Evolutionary conservation across 2,329 filamentous ascomycete species (phyloP).

Genomic region (Colletotrichum echinochloae): DNA sequence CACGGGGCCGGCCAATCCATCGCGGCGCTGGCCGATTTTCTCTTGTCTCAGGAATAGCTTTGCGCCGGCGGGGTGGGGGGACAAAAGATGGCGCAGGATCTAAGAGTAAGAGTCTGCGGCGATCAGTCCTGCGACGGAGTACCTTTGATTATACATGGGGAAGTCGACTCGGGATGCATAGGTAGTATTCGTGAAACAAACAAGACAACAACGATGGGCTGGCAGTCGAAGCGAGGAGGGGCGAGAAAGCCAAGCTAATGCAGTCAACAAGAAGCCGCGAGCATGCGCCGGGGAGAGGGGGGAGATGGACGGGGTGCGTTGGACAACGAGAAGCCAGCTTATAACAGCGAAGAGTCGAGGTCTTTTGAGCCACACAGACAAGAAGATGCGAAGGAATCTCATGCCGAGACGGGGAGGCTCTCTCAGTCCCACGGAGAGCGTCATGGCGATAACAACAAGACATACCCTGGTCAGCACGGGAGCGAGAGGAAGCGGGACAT

Average conservation of each 20-base stretch:
- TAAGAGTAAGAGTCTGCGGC: conserved; percentile 27
- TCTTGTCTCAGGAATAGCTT: conserved; percentile 3
- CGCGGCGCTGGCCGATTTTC: conserved; percentile 20
- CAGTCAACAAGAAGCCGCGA: neutral
- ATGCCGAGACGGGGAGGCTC: neutral
- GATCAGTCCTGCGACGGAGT: conserved; percentile 1
- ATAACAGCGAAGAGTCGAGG: neutral
- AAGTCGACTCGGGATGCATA: neutral
- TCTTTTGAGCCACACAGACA: neutral
- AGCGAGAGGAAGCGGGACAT: neutral
- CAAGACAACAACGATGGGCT: neutral
- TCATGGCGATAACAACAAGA: conserved; percentile 6
- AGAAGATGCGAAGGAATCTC: neutral
- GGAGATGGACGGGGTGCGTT: neutral
- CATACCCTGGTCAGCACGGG: conserved; percentile 3
- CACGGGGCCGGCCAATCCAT: conserved; percentile 16
- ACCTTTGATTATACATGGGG: conserved; percentile 8
- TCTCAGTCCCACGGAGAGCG: neutral
- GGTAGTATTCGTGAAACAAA: neutral
- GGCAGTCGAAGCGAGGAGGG: no score
- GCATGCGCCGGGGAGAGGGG: neutral
- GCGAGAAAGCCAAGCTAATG: neutral
- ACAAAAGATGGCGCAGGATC: conserved; percentile 28
- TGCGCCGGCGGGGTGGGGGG: conserved; percentile 34
- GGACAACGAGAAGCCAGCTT: neutral